These are phyloP conservation scores for Backusella morwellensis DNA, from an alignment of 192 early-diverging fungal species.

Conservation along the genomic window DNA sequence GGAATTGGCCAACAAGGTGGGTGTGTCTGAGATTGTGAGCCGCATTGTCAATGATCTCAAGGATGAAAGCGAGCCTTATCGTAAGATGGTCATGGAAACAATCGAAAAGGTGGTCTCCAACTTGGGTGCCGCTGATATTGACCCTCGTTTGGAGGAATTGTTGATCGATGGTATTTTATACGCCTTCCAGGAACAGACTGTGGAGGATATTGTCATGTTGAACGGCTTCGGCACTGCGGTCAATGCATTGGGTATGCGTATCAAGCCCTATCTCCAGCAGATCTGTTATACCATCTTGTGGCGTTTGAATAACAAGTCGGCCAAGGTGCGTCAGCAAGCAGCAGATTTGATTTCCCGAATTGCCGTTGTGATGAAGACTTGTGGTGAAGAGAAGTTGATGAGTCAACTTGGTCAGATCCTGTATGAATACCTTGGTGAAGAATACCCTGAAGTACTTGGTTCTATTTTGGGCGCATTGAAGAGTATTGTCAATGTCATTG, in stretches of 20 bases:
- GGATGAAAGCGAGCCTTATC: constrained; percentile 90
- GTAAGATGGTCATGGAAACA: constrained; percentile 98
- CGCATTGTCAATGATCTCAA: constrained; percentile 91
- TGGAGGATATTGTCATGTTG: constrained; percentile 89
- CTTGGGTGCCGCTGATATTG: constrained; percentile 90
- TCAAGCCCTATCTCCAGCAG: constrained; percentile 92
- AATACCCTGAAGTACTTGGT: constrained; percentile 98
- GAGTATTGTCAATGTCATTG: constrained; percentile 96
- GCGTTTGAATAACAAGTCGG: constrained; percentile 96
- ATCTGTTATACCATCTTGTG: constrained; percentile 94
- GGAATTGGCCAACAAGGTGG: constrained; percentile 90
- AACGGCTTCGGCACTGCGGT: constrained; percentile 97
- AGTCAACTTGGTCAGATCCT: constrained; percentile 88
- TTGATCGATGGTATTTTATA: constrained; percentile 96
- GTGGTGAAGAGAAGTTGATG: constrained; percentile 96
- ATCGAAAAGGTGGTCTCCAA: constrained; percentile 76
- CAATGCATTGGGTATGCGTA: constrained; percentile 83
- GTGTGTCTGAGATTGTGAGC: constrained; percentile 85
- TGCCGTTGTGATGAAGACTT: constrained; percentile 89
- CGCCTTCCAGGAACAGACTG: constrained; percentile 98
- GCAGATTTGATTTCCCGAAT: constrained; percentile 95
- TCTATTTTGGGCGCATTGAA: constrained; percentile 91
- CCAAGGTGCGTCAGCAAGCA: constrained; percentile 95
- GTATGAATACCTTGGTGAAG: constrained; percentile 98
- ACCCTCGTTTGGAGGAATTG: constrained; percentile 88